Evolutionary conservation across 768 basidiomycete species (phyloP), one percentile per base, ranked within the genome.

Genomic region (Kwoniella heveanensis): DNA sequence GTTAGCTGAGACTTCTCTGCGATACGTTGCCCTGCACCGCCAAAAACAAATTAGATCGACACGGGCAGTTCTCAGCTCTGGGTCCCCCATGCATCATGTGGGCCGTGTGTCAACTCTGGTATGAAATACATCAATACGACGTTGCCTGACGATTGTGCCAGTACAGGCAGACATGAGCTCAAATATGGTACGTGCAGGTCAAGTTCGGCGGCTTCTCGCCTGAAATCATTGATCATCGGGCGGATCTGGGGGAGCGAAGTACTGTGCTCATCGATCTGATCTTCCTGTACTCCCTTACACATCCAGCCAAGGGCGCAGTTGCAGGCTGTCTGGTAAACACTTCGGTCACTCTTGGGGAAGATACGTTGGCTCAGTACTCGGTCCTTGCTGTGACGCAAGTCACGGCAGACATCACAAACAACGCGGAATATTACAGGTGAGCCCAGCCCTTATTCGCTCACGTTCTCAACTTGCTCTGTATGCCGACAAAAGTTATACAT

Each of bases 381-480:
- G 37, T 60, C 27, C 58, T 60, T 29, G 58, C 58, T 1, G 58
- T 60, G 19, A 52, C 37, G 6, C n/a, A 60, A 37, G 58, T 49
- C 21, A 24, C 37, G 47, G 58, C 49, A 13, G 22, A 51, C 25
- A 32, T 49, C 21, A 49, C 48, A 19, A 22, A 4, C 2, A 49
- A 32, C 19, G 49, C 36, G 19, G 58, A 22, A 15, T 52, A 60
- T 22, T 60, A 60, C 27, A 60, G 58, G 58, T 52, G 36, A 9
- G 58, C 26, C 37, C 10, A 2, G 6, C 22, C 5, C 48, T 24
- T 9, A 24, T 7, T 22, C 22, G 19, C n/a, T 8, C 8, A 19
- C 19, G 19, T 8, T 7, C 19, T 5, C 19, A 19, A 19, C 21
- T 24, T 49, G 22, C 5, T 17, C 9, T 22, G 48, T 49, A 10